phyloP scores from a whole-genome alignment of 179 eudicot genomes.

The Sideroxylon spinosum region DNA sequence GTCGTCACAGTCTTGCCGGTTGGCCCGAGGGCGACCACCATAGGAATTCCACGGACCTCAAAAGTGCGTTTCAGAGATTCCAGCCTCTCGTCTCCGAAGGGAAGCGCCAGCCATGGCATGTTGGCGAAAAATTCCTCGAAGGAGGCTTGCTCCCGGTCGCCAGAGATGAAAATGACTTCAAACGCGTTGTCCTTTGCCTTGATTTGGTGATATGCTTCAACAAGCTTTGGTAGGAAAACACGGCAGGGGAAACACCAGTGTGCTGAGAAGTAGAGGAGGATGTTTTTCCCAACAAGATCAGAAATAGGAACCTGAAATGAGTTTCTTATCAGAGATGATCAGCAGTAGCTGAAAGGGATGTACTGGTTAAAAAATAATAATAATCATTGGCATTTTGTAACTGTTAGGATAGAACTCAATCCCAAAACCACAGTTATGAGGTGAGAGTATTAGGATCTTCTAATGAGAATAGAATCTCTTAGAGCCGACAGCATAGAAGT shows the following conservation, averaged over 20 bases:
- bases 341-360: no score
- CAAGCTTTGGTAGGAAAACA: slow-evolving; percentile 57
- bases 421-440: no score
- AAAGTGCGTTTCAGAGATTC: slow-evolving; percentile 38
- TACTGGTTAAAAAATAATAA: no score
- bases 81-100: slow-evolving; percentile 53
- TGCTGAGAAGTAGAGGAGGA: slow-evolving; percentile 80
- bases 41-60: slow-evolving; percentile 65
- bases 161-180: slow-evolving; percentile 65
- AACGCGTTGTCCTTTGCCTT: slow-evolving; percentile 44
- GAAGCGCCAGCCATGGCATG: slow-evolving; percentile 90
- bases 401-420: no score
- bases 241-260: slow-evolving; percentile 90
- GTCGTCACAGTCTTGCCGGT: slow-evolving; percentile 59
- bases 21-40: slow-evolving; percentile 59
- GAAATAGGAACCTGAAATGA: slow-evolving; percentile 53
- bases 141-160: slow-evolving; percentile 51
- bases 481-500: no score
- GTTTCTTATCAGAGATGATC: neutral
- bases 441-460: no score
- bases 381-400: no score
- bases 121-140: slow-evolving; percentile 53
- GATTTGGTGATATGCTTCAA: slow-evolving; percentile 54
- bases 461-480: no score
- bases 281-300: slow-evolving; percentile 63